Evolutionary conservation across 2,329 filamentous ascomycete genomes (phyloP), one percentile per base, ranked within the genome.

Genomic region (Chaetomiaceae sp.): DNA sequence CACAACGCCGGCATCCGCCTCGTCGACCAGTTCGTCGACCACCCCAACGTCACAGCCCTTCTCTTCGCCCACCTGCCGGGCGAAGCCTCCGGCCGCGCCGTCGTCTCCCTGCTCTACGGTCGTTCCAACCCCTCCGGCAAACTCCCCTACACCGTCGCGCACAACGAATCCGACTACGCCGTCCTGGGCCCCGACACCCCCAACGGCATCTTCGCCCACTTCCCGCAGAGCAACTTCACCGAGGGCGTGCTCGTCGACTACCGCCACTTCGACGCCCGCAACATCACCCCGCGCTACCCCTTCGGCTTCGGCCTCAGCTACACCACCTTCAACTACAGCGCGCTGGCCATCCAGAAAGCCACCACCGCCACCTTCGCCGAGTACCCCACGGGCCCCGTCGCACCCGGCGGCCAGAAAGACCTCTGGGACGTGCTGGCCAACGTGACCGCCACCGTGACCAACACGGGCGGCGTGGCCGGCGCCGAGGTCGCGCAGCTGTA

Each of bases 1-100:
- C 81, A 85, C 61, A 84, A 82, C 34, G 78, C 79, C 1, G 81
- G 81, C 0, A 68, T 75, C 9, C 70, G 81, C 1, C 61, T 81
- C 0, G 74, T 84, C 0, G 80, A 84, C 49, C 65, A 67, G 1
- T 86, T 78, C 67, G 68, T 79, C 49, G 74, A 84, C 39, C 73
- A 86, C 48, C 65, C 71, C 7, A 84, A 85, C 51, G 73, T 86
- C 27, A 84, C 79, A 0, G 79, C 74, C 1, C 66, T 86, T 14
- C 68, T 86, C 0, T 79, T 79, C 53, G 81, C 78, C 4, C 81
- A 84, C 56, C 66, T 84, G 0, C 81, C 81, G 0, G 82, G 82
- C 0, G 78, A 85, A 56, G 77, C 82, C 46, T 76, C 74, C 1
- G 82, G 82, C 0, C 63, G 66, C 1, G 73, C 78, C 0, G 57